These are phyloP conservation scores for Aspergillus cavernicola DNA, from an alignment of 495 filamentous ascomycete genomes.

Conservation along the genomic window DNA sequence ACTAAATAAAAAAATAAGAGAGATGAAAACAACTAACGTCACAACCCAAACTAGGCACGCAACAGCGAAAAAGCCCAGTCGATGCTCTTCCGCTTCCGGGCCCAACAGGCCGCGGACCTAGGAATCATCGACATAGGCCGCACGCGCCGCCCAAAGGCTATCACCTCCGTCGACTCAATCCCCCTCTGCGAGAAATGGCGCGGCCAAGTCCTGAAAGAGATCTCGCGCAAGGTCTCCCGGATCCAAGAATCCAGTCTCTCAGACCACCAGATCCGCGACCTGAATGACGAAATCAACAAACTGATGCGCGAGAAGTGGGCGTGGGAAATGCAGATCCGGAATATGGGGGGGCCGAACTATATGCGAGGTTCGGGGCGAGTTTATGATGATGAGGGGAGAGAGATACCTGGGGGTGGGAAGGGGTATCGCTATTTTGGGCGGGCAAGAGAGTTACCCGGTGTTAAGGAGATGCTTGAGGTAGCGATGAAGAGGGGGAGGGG, in stretches of 20 bases:
- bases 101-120: slow-evolving; percentile 91
- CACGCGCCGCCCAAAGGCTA: slow-evolving; percentile 81
- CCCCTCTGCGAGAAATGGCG: slow-evolving; percentile 96
- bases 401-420: slow-evolving; percentile 85
- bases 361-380: slow-evolving; percentile 85
- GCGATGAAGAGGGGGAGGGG: slow-evolving; percentile 51
- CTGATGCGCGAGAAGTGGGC: slow-evolving; percentile 97
- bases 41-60: slow-evolving; percentile 51
- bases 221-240: slow-evolving; percentile 90
- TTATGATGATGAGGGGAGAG: slow-evolving; percentile 87
- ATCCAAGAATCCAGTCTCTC: slow-evolving; percentile 87
- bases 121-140: slow-evolving; percentile 95
- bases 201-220: slow-evolving; percentile 94
- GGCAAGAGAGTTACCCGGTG: slow-evolving; percentile 85
- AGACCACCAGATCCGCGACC: slow-evolving; percentile 95
- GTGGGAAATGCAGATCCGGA: slow-evolving; percentile 96
- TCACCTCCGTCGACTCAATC: slow-evolving; percentile 78
- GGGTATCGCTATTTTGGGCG: slow-evolving; percentile 92
- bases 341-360: slow-evolving; percentile 93
- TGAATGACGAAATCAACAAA: slow-evolving; percentile 99
- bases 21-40: slow-evolving; percentile 15
- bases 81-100: slow-evolving; percentile 99
- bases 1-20: no score
- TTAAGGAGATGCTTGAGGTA: slow-evolving; percentile 94
- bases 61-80: slow-evolving; percentile 99